These are phyloP conservation scores for Aspergillus aculeatus DNA, from an alignment of 2,329 filamentous ascomycete genomes.

Conservation along the genomic window DNA sequence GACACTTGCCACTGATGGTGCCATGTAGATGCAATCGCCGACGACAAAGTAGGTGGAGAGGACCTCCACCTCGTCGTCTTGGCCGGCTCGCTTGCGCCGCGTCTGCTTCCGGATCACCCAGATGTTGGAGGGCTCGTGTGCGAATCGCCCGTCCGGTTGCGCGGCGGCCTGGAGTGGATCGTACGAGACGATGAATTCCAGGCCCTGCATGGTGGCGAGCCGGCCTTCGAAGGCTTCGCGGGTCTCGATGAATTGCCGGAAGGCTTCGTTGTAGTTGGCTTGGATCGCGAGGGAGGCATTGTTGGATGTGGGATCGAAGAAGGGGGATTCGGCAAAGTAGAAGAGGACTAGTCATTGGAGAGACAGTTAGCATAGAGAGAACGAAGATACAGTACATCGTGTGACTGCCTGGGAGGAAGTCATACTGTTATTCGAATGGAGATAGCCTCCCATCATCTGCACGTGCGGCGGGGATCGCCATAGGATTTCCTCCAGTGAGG, in stretches of 20 bases:
- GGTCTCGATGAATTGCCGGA: slow-evolving; percentile 53
- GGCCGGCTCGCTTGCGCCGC: slow-evolving; percentile 44
- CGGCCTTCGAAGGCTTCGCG: slow-evolving; percentile 57
- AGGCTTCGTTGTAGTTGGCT: slow-evolving; percentile 49
- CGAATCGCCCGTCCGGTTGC: slow-evolving; percentile 40
- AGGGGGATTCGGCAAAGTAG: slow-evolving; percentile 63
- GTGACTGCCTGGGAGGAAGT: neutral
- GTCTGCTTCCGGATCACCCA: slow-evolving; percentile 63
- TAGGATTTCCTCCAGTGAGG: slow-evolving; percentile 45
- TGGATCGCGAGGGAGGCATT: slow-evolving; percentile 58
- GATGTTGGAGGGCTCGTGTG: slow-evolving; percentile 50
- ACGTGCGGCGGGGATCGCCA: slow-evolving; percentile 47
- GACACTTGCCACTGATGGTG: slow-evolving; percentile 60
- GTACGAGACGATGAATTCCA: slow-evolving; percentile 60
- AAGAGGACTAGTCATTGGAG: slow-evolving; percentile 50
- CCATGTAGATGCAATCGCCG: slow-evolving; percentile 61
- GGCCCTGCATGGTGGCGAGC: slow-evolving; percentile 54
- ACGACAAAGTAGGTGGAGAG: slow-evolving; percentile 61
- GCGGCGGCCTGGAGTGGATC: slow-evolving; percentile 54
- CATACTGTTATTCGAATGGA: slow-evolving; percentile 48
- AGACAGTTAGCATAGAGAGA: slow-evolving; percentile 2
- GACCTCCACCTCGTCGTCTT: slow-evolving; percentile 52
- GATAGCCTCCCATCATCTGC: slow-evolving; percentile 47
- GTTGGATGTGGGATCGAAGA: slow-evolving; percentile 61
- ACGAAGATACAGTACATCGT: neutral